Evolutionary conservation across 23 red algal genomes (phyloP).

Genomic region (Gracilaria gracilis): DNA sequence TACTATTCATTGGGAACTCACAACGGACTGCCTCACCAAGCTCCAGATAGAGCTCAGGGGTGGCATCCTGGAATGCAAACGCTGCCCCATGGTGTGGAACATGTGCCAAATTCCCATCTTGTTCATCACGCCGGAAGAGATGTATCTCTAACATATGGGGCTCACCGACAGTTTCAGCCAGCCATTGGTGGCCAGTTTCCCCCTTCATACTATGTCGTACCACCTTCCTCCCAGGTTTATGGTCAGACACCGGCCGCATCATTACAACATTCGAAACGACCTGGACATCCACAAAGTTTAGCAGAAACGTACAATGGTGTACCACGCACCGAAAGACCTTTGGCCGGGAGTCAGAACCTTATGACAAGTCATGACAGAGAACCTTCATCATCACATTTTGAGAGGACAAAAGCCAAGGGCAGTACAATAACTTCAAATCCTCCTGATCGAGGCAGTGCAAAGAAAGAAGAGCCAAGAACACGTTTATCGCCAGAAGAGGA

Average conservation of each 20-base stretch:
- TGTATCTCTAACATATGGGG: constrained; percentile 16
- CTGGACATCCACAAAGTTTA: not conserved
- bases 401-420: not conserved
- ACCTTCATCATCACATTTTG: not conserved
- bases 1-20: constrained; percentile 45
- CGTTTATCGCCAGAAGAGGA: not conserved
- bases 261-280: constrained; percentile 3
- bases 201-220: constrained; percentile 30
- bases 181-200: constrained; percentile 28
- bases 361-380: not conserved
- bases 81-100: not conserved
- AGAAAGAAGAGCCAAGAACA: not conserved
- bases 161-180: constrained; percentile 26
- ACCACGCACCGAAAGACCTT: not conserved
- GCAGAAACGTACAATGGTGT: not conserved
- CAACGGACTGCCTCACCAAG: constrained; percentile 4
- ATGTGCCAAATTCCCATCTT: constrained; percentile 34
- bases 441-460: not conserved
- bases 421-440: constrained; percentile 25
- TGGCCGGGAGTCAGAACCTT: not conserved
- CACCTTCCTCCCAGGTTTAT: constrained; percentile 38
- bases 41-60: constrained; percentile 4
- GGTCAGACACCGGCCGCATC: not conserved
- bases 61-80: constrained; percentile 49
- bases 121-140: constrained; percentile 43